Percentiles rank a stretch among this genome's conserved stretches.
Evolutionary conservation across 768 basidiomycete species (phyloP).

Genomic region (Collybiopsis luxurians): DNA sequence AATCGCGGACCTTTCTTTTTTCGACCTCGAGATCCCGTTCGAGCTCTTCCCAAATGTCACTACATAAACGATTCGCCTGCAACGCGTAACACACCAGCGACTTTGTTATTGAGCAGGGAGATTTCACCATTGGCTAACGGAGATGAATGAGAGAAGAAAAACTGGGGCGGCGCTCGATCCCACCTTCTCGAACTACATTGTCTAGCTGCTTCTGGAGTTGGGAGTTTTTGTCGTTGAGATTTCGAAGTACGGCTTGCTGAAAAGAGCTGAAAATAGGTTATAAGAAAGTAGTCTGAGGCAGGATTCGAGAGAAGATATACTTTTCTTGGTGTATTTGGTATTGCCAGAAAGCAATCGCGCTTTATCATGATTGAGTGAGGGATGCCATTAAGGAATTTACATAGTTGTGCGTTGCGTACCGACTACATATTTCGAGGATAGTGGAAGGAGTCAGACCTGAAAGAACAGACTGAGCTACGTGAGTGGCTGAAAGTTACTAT

Average conservation of each 20-base stretch:
- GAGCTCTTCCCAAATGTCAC: constrained; percentile 52
- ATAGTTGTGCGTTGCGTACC: constrained; percentile 36
- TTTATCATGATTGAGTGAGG: constrained; percentile 22
- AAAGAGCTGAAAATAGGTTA: constrained; percentile 52
- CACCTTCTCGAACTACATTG: constrained; percentile 83
- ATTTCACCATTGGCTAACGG: constrained; percentile 82
- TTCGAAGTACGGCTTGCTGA: constrained; percentile 80
- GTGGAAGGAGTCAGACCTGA: constrained; percentile 75
- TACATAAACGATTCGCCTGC: constrained; percentile 1
- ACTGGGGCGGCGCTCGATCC: not conserved
- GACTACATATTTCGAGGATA: constrained; percentile 79
- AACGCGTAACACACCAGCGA: constrained; percentile 42
- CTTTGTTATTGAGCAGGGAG: constrained; percentile 64
- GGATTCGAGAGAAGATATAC: constrained; percentile 32
- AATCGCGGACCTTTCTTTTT: constrained; percentile 66
- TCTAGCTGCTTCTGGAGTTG: constrained; percentile 84
- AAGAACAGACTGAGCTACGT: constrained; percentile 64
- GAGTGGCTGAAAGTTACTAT: constrained; percentile 20
- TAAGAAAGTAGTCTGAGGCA: not conserved
- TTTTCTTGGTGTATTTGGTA: constrained; percentile 88
- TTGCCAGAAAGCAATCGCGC: constrained; percentile 88
- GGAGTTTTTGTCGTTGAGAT: constrained; percentile 77
- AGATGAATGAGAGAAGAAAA: too few species aligned
- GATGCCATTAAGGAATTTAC: not conserved
- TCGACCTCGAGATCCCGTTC: constrained; percentile 82